phyloP scores from a whole-genome alignment of 495 filamentous ascomycete genomes.

The Penicillium goetzii region DNA sequence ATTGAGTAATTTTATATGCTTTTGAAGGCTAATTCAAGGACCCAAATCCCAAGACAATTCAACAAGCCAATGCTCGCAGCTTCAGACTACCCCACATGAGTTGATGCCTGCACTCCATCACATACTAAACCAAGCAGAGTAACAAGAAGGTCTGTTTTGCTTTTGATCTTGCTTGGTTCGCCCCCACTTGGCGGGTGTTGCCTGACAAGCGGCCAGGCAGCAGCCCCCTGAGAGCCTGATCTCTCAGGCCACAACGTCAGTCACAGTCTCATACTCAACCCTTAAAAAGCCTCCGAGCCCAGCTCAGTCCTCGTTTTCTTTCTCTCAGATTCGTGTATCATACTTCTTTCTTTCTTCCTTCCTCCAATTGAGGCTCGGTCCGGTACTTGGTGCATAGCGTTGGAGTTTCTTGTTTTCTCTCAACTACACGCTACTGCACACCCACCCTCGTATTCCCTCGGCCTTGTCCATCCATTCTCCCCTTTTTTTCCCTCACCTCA shows the following conservation, averaged over 20 bases:
- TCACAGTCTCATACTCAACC: neutral
- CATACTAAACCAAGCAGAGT: neutral
- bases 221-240: conserved; percentile 9
- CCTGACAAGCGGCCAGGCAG: conserved; percentile 16
- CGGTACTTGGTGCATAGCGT: neutral
- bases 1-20: neutral
- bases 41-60: neutral
- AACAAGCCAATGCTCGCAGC: neutral
- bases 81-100: neutral
- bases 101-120: conserved; percentile 1
- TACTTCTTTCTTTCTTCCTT: neutral
- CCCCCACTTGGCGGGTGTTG: conserved; percentile 14
- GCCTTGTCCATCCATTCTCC: neutral
- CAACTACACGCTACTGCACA: conserved; percentile 1
- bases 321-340: neutral
- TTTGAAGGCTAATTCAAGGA: neutral
- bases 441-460: conserved; percentile 3
- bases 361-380: neutral
- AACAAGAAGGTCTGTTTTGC: neutral
- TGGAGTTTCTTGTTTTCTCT: neutral
- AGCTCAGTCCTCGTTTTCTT: neutral
- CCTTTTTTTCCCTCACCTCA: neutral
- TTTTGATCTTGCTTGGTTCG: neutral
- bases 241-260: conserved; percentile 2
- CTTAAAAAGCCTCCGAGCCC: neutral